Base-by-base conservation (phyloP, 768 basidiomycete genomes). In the Lyophyllum shimeji region DNA sequence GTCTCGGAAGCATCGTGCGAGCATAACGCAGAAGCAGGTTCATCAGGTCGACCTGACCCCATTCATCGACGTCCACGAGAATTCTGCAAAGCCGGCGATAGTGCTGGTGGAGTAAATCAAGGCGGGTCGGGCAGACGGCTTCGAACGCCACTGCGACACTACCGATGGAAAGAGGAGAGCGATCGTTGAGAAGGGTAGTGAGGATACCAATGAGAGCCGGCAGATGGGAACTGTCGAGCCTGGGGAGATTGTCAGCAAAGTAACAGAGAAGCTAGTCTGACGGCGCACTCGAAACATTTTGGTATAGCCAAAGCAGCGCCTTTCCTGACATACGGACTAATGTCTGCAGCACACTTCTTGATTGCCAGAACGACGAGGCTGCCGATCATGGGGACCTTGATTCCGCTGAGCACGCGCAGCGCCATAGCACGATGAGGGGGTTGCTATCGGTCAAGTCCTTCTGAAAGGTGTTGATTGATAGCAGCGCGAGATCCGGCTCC, bases 381-480 rank as follows among this genome's bases (percentile, higher is more conserved):
- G 15, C 84, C 89, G 52, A 99, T 92, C 79, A 93, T 90, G 7
- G 89, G 87, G 1, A 98, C 90, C 58, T 86, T 85, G 68, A 99
- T 96, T 7, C 93, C 91, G 53, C 92, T 91, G 42, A 99, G 79
- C 1, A 98, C 95, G 23, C 95, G 82, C 55, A 99, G 75, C 2
- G 96, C 95, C 92, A 98, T 96, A 12, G 95, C 94, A 20, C 97
- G 87, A 98, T 98, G 63, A 97, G 83, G 0, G 95, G 96, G 58
- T 89, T 97, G 29, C 86, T 77, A 65, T 98, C 97, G 3, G 88
- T 85, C 27, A 99, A 78, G 73, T 99, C 97, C 71, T 93, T 93
- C 71, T 99, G 97, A 68, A 98, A 98, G 1, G 96, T 96, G 74
- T 99, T 99, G 76, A 99, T 96, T 2, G 95, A 95, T 27, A 99